Base-by-base conservation (phyloP, 2,329 filamentous ascomycete genomes). In the Fusarium bactridioides region DNA sequence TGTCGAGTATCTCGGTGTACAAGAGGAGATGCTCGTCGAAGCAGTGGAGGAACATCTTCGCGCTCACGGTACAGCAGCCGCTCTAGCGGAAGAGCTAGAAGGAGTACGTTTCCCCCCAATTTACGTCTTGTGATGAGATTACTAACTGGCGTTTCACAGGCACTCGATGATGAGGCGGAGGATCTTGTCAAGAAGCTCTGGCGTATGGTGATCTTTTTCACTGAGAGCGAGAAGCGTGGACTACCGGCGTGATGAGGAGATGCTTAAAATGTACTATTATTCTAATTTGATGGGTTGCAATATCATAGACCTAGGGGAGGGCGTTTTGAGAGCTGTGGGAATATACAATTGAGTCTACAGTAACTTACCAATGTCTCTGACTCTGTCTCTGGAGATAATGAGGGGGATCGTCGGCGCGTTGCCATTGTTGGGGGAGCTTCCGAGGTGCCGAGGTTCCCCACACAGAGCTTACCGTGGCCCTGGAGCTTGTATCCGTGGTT, bases 151-250 rank as follows among this genome's bases (percentile, higher is more conserved):
- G 55, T 67, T 64, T 68, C 19, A 67, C 70, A 95, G 90, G 94
- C 94, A 47, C 86, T 99, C 70, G 96, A 98, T 79, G 96, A 99
- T 78, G 96, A 98, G 79, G 94, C 95, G 16, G 95, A 98, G 81
- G 92, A 93, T 31, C 84, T 99, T 74, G 95, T 98, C 55, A 97
- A 94, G 89, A 98, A 98, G 84, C 88, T 99, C 40, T 99, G 96
- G 96, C 90, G 95, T 56, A 97, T 98, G 94, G 91, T 98, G 64
- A 97, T 98, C 78, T 98, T 98, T 89, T 98, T 95, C 78, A 96
- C 94, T 10, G 95, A 98, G 82, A 93, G 92, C 78, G 95, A 97
- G 87, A 97, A 96, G 85, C 87, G 94, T 71, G 95, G 95, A 4
- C 85, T 98, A 68, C 92, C 92, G 25, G 89, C 90, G 55, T 94